These are phyloP conservation scores for Climacium dendroides DNA, from an alignment of 225 moss, liverwort and hornwort genomes.

Conservation along the genomic window DNA sequence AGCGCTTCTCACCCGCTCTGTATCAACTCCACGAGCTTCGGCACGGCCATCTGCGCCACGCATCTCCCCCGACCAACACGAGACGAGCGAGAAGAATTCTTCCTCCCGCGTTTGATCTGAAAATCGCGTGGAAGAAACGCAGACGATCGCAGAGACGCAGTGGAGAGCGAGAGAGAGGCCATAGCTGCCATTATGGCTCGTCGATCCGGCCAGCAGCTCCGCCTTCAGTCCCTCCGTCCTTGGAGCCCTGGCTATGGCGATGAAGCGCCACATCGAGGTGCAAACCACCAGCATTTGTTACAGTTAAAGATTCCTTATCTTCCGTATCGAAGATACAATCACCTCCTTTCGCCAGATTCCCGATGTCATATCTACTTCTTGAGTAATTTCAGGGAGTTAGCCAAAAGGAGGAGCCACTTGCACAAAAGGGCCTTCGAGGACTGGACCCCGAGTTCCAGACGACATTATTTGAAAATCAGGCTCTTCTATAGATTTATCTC, in stretches of 20 bases:
- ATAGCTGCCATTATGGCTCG: not conserved
- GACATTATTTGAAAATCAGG: not conserved
- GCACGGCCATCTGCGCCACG: slow-evolving; percentile 14
- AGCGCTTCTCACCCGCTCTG: slow-evolving; percentile 8
- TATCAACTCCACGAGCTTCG: slow-evolving; percentile 22
- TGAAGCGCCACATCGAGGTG: not conserved
- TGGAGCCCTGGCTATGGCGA: not conserved
- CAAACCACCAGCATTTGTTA: not conserved
- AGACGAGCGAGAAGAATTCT: not conserved
- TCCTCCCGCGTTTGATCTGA: not conserved
- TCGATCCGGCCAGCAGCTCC: not conserved
- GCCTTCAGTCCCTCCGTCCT: not conserved
- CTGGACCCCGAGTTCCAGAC: too few relatives aligned
- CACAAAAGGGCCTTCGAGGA: not conserved
- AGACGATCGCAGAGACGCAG: slow-evolving; percentile 7
- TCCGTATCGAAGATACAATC: not conserved
- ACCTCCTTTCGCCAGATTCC: not conserved
- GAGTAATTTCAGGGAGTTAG: not conserved
- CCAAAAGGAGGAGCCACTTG: slow-evolving; percentile 11
- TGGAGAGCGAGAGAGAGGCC: slow-evolving; percentile 4
- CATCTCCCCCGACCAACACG: not conserved
- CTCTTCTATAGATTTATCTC: not conserved
- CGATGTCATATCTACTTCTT: not conserved
- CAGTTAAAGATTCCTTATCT: not conserved
- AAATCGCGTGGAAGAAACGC: not conserved